These are phyloP conservation scores for Catharanthus roseus DNA, from an alignment of 257 asterid genomes.

Conservation along the genomic window DNA sequence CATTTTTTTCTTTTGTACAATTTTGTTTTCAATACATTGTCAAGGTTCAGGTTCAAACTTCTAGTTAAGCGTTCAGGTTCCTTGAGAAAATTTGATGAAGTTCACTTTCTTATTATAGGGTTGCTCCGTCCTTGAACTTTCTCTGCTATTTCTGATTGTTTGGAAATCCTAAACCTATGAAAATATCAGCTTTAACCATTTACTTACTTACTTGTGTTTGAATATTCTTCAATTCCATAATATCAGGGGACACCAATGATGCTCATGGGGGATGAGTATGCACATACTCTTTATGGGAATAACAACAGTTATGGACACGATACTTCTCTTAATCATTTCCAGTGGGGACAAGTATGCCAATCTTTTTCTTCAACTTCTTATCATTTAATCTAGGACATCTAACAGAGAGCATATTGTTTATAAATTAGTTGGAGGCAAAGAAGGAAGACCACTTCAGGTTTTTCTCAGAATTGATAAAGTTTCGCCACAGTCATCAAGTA, in stretches of 20 bases:
- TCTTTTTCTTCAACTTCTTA: constrained; percentile 6
- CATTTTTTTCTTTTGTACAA: background rate
- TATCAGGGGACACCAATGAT: constrained; percentile 94
- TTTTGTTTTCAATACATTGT: background rate
- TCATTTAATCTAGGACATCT: constrained; percentile 7
- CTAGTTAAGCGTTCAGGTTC: background rate
- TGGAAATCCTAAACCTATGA: background rate
- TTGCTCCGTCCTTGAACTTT: background rate
- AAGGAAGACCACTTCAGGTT: constrained; percentile 68
- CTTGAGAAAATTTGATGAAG: background rate
- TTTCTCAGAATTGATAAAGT: constrained; percentile 82
- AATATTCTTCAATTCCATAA: constrained; percentile 20
- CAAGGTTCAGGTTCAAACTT: background rate
- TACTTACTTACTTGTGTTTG: background rate
- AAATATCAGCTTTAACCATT: background rate
- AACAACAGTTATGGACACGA: constrained; percentile 98
- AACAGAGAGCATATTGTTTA: constrained; percentile 18
- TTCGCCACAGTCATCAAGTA: constrained; percentile 48
- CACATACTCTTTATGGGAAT: constrained; percentile 86
- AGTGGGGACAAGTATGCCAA: constrained; percentile 71
- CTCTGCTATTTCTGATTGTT: background rate
- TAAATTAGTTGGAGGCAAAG: constrained; percentile 72
- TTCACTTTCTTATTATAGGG: background rate
- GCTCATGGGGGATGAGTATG: constrained; percentile 99
- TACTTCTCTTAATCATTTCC: constrained; percentile 79